Base-by-base conservation (phyloP, 2,329 filamentous ascomycete genomes). In the Madurella fahalii region DNA sequence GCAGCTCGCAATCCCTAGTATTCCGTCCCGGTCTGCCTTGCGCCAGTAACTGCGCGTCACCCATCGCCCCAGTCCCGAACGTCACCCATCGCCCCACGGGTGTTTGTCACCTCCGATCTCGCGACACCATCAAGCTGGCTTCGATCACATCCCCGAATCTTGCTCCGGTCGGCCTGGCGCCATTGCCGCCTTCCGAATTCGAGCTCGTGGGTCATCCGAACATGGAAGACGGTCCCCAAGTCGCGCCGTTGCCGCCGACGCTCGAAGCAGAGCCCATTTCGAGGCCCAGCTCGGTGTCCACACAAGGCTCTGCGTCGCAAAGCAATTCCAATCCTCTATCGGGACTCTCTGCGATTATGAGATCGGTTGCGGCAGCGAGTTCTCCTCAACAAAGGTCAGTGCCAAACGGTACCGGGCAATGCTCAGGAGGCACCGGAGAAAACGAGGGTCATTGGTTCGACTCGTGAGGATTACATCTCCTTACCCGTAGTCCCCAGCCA, bases 251-350 rank as follows among this genome's bases (percentile, higher is more conserved):
- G 39, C 69, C 72, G 44, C 58, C 68, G 37, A 67, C 68, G 9
- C 65, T 74, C 41, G 79, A 82, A 57, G 70, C 75, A 16, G 79
- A 83, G 58, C 70, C 75, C 16, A 74, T 78, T 55, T 78, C 79
- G 31, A 72, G 75, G 60, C 76, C 76, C 18, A 75, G 72, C 61
- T 78, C 78, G 32, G 74, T 75, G 2, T 77, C 79, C 3, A 75
- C 76, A 1, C 70, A 74, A 17, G 71, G 70, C 16, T 75, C 75
- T 15, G 47, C 43, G 15, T 20, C 58, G n/a, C 62, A 63, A 37
- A 40, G 25, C 12, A 65, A 73, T 53, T 70, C 72, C 15, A 77
- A 80, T 18, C 34, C 39, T 41, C 66, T 80, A 40, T 72, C 77
- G 9, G 73, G 71, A 34, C 74, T 80, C 32, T 70, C 75, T 12